Evolutionary conservation across 2,329 filamentous ascomycete species (phyloP), one percentile per base, ranked within the genome.

Genomic region (Xylaria sp.): DNA sequence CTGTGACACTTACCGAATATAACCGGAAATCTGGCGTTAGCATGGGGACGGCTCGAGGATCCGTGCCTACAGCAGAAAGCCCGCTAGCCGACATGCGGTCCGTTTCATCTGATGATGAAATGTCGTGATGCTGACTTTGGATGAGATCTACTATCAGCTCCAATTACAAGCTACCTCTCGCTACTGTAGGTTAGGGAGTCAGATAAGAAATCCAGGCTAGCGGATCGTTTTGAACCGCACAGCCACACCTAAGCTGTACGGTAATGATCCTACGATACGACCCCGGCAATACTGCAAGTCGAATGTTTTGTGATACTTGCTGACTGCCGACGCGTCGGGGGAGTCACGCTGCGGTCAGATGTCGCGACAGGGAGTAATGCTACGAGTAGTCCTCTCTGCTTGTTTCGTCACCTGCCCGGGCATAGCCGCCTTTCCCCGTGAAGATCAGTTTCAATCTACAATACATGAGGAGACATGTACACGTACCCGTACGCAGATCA

Each of bases 341-440:
- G 20, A 57, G 48, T 54, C 46, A 64, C 18, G 55, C 48, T 56
- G 55, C 50, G 39, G 66, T 68, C 51, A 50, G 39, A 58, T 65
- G 55, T 51, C 34, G 41, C 44, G 25, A 65, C 34, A 50, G n/a
- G n/a, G 37, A 61, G 50, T 39, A 28, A 46, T 2, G n/a, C 34
- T 60, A 31, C 55, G 7, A 9, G 34, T 37, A 37, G 34, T 41
- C 23, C 23, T 37, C 23, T 20, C 62, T 41, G 12, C 37, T 63
- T 44, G 50, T 61, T 65, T 61, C 54, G 56, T 65, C 56, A 52
- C 13, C 62, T 58, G 44, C 13, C 15, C 46, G n/a, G 18, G 20
- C 52, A 52, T 12, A 48, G 44, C 44, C 54, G 25, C 54, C 54
- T 25, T 44, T 18, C 54, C 20, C 55, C 63, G 46, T 59, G 23